Evolutionary conservation across 208 protist species (phyloP).

Genomic region (Spongospora subterranea): DNA sequence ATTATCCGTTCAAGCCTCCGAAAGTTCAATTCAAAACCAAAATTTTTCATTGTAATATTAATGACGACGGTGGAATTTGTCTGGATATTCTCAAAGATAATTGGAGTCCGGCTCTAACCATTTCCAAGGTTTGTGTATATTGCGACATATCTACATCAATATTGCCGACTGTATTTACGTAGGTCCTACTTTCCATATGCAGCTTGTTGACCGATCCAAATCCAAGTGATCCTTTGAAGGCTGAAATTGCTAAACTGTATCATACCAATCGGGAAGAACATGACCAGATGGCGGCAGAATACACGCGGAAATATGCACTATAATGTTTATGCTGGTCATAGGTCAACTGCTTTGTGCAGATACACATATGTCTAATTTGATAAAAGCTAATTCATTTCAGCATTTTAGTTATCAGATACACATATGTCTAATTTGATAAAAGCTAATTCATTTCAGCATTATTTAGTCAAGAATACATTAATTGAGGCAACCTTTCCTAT

Average conservation of each 20-base stretch:
- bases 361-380: no score
- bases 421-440: no score
- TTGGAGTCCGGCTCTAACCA: conserved; percentile 94
- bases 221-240: conserved; percentile 87
- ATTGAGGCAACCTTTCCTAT: no score
- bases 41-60: conserved; percentile 92
- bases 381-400: no score
- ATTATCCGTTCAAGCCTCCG: conserved; percentile 96
- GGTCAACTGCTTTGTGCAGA: no score
- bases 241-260: conserved; percentile 68
- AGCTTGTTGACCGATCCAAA: conserved; percentile 98
- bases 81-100: conserved; percentile 97
- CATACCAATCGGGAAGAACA: conserved; percentile 68
- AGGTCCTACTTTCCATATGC: conserved; percentile 94
- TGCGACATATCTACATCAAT: not conserved
- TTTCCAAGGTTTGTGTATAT: conserved; percentile 88
- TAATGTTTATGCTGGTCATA: conserved; percentile 45
- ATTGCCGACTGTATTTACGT: not conserved
- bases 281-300: conserved; percentile 88
- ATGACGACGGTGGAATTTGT: conserved; percentile 94
- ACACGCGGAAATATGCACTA: conserved; percentile 79
- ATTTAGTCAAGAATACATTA: no score
- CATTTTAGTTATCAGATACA: no score
- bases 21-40: conserved; percentile 81
- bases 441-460: no score